Base-by-base conservation (phyloP, 2,329 filamentous ascomycete genomes). In the Botrytis tulipae region DNA sequence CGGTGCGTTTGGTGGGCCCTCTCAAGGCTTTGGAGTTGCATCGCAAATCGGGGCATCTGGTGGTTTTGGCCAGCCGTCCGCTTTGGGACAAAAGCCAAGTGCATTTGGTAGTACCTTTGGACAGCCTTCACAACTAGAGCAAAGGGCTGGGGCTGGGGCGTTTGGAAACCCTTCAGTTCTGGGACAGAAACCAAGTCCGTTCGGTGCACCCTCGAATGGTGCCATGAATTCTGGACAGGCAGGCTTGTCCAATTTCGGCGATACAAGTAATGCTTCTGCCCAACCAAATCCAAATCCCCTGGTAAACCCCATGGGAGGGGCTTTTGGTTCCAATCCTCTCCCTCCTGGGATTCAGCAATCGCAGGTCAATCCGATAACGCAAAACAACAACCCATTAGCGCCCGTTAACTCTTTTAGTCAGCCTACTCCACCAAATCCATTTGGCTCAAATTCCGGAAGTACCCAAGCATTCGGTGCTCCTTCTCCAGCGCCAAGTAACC, bases 381-480 rank as follows among this genome's bases (percentile, higher is more conserved):
- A 72, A 60, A 60, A 60, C 14, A 57, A 32, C 7, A 72, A 72
- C 35, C 63, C 63, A 25, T 68, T 72, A n/a, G 73, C 76, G n/a
- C 66, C 67, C 54, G 63, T 29, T 8, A 67, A 72, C 29, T 32
- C 63, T 5, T 85, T 85, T 75, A 82, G 83, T 29, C 81, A 83
- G 74, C 79, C 80, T 59, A 81, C 86, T 3, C 88, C 82, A 66
- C 78, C 29, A 75, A 72, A 72, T 18, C 71, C 71, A 18, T 72
- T 72, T 67, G 35, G 44, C 22, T 25, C 62, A 40, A 68, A 59
- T 60, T 60, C 48, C 42, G 54, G 51, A 10, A 48, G 1, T 22
- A 73, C 76, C 76, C 86, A 82, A 78, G 82, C 87, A 3, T 88
- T 89, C 76, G 83, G 82, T 29, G 57, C 70, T 29, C 63, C 61